Percentiles rank a stretch among this genome's conserved stretches.
These are phyloP conservation scores for Porphyrellus cyaneotinctus DNA, from an alignment of 768 basidiomycete genomes.

Conservation along the genomic window DNA sequence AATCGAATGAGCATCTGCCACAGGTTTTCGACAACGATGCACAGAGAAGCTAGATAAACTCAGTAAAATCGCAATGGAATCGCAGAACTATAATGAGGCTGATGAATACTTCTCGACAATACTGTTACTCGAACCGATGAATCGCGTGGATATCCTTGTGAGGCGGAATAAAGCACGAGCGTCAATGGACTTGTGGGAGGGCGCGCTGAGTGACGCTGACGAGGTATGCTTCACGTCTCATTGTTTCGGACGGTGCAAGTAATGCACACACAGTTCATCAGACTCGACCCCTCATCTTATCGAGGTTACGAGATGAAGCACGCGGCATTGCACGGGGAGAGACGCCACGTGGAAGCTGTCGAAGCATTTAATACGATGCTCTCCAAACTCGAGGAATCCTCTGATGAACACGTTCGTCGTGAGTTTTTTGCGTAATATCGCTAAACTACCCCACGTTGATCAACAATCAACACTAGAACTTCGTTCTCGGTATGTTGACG, in stretches of 20 bases:
- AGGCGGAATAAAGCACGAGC: constrained; percentile 1
- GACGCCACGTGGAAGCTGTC: background rate
- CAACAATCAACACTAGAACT: background rate
- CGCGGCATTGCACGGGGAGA: background rate
- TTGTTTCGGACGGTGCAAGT: too few species aligned
- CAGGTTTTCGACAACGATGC: constrained; percentile 3
- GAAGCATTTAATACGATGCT: background rate
- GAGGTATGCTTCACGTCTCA: too few species aligned
- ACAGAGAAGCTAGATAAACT: background rate
- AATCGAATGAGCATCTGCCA: background rate
- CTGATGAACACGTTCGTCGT: background rate
- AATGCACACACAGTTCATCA: background rate
- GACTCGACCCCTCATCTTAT: background rate
- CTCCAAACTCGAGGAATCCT: background rate
- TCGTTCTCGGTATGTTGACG: background rate
- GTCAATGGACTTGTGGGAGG: background rate
- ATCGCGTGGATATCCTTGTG: background rate
- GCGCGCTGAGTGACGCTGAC: constrained; percentile 2
- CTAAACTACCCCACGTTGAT: background rate
- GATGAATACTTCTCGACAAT: background rate
- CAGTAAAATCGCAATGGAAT: background rate
- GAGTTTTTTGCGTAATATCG: background rate
- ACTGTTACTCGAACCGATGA: background rate
- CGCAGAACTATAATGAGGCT: background rate
- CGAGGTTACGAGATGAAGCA: background rate